phyloP scores from a whole-genome alignment of 2,329 filamentous ascomycete genomes.

The Aspergillus cejpii region DNA sequence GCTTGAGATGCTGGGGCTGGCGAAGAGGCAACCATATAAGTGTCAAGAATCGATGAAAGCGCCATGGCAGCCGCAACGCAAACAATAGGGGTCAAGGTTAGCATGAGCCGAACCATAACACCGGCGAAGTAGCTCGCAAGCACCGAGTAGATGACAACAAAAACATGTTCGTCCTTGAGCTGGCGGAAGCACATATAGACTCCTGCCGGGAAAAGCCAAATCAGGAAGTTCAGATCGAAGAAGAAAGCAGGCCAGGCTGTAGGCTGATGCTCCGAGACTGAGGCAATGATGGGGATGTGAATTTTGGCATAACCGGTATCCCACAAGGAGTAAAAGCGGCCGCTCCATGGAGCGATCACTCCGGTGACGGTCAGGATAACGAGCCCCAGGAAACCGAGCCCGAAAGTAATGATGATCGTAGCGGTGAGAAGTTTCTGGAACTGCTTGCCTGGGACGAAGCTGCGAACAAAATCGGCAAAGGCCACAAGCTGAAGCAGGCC shows the following conservation, averaged over 20 bases:
- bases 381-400: conserved; percentile 66
- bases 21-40: conserved; percentile 67
- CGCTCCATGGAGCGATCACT: conserved; percentile 93
- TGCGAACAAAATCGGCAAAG: conserved; percentile 82
- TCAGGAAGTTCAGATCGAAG: conserved; percentile 95
- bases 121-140: conserved; percentile 97
- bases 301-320: conserved; percentile 98
- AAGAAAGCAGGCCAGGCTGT: conserved; percentile 99
- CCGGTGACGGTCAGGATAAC: conserved; percentile 76
- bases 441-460: conserved; percentile 83
- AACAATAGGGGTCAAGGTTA: conserved; percentile 91
- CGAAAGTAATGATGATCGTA: conserved; percentile 67
- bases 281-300: conserved; percentile 98
- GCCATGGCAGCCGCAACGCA: conserved; percentile 90
- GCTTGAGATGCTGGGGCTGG: conserved; percentile 42
- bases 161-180: conserved; percentile 92
- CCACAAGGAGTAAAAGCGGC: conserved; percentile 98
- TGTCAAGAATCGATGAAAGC: conserved; percentile 79
- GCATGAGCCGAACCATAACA: conserved; percentile 98
- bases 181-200: conserved; percentile 97
- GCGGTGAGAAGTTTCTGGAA: conserved; percentile 84
- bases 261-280: conserved; percentile 98
- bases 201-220: conserved; percentile 98
- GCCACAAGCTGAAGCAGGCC: conserved; percentile 89
- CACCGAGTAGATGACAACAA: conserved; percentile 94